phyloP scores from a whole-genome alignment of 345 rosid species.

The Euphorbia lathyris region DNA sequence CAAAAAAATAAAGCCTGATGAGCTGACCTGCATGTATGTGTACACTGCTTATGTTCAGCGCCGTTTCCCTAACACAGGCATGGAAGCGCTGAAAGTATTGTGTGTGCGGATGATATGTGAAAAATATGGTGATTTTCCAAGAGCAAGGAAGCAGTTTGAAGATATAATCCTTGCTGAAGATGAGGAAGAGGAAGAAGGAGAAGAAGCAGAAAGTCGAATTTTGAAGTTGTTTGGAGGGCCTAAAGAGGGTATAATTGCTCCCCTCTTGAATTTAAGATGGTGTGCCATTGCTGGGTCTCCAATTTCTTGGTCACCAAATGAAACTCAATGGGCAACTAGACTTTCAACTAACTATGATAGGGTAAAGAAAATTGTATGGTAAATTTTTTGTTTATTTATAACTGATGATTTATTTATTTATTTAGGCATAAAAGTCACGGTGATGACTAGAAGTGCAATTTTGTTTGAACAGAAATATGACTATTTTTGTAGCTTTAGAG shows the following conservation, averaged over 20 bases:
- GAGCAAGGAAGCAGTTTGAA: conserved; percentile 45
- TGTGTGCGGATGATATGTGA: conserved; percentile 59
- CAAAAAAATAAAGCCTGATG: conserved; percentile 59
- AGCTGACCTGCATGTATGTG: conserved; percentile 59
- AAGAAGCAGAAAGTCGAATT: conserved; percentile 51
- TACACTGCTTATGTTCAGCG: conserved; percentile 43
- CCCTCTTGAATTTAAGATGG: conserved; percentile 70
- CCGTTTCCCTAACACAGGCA: conserved; percentile 43
- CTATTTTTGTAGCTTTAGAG: neutral
- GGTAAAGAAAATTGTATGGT: neutral
- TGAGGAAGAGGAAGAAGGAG: too few relatives aligned
- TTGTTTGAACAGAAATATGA: neutral
- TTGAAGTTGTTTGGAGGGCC: conserved; percentile 36
- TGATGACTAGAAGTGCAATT: neutral
- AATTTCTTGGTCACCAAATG: conserved; percentile 60
- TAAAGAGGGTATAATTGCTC: conserved; percentile 42
- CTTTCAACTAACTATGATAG: conserved; percentile 38
- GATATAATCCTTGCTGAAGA: conserved; percentile 57
- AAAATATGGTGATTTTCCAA: conserved; percentile 36
- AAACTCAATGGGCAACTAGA: conserved; percentile 56
- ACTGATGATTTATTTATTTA: too few relatives aligned
- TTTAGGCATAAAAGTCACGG: too few relatives aligned
- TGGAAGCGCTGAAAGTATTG: conserved; percentile 75
- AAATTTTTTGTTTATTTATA: neutral
- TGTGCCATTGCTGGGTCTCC: conserved; percentile 54